Conservation (phyloP, 2,329 filamentous ascomycete genomes). For the Kalaharituber pfeilii region DNA sequence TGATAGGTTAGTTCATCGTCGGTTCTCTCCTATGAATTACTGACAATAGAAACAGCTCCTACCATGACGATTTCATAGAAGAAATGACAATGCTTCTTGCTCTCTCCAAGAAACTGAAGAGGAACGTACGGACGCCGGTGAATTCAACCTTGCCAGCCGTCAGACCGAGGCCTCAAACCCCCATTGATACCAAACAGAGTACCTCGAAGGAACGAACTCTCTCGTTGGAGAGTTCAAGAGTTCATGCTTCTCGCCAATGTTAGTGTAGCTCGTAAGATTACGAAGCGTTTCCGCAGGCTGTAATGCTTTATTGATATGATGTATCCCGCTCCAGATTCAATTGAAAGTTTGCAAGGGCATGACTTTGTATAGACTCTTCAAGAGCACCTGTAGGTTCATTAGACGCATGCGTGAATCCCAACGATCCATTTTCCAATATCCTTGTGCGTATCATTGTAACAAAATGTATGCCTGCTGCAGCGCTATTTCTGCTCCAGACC, state of each 20-base stretch:
- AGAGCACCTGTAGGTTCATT: slow-evolving; percentile 82
- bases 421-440: slow-evolving; percentile 94
- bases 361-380: slow-evolving; percentile 70
- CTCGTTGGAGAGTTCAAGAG: slow-evolving; percentile 71
- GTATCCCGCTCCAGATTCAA: slow-evolving; percentile 75
- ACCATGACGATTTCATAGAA: slow-evolving; percentile 73
- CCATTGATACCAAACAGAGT: slow-evolving; percentile 89
- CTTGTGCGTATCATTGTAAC: slow-evolving; percentile 94
- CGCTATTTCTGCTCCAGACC: slow-evolving; percentile 92
- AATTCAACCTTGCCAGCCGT: slow-evolving; percentile 87
- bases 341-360: slow-evolving; percentile 71
- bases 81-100: slow-evolving; percentile 75
- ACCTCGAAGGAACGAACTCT: slow-evolving; percentile 86
- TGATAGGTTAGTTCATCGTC: slow-evolving; percentile 43
- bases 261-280: slow-evolving; percentile 84
- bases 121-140: slow-evolving; percentile 91
- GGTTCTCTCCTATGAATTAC: neutral
- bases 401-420: slow-evolving; percentile 60
- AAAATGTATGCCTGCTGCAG: slow-evolving; percentile 96
- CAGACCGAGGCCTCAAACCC: slow-evolving; percentile 94
- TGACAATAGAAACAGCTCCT: no score
- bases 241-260: slow-evolving; percentile 99
- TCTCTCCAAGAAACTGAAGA: slow-evolving; percentile 87
- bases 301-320: slow-evolving; percentile 72
- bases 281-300: slow-evolving; percentile 83